Evolutionary conservation across 2,329 filamentous ascomycete species (phyloP).

Genomic region (Neonectria faginata): DNA sequence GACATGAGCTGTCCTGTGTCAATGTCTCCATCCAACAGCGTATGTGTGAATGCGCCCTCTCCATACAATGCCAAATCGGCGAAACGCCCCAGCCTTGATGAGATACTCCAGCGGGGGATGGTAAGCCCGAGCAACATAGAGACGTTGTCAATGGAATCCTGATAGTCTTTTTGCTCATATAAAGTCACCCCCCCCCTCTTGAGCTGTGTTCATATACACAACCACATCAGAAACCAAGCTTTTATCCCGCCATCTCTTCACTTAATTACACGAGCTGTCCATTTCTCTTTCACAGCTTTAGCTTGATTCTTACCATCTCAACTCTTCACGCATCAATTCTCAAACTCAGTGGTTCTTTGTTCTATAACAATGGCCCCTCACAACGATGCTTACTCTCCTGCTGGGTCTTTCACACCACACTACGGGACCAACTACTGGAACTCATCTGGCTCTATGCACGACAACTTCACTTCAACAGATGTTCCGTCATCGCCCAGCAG

Average conservation of each 20-base stretch:
- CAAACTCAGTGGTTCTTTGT: background rate
- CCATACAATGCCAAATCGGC: constrained; percentile 17
- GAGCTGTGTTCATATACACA: constrained; percentile 6
- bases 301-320: background rate
- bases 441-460: constrained; percentile 46
- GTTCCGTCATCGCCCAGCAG: constrained; percentile 55
- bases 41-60: constrained; percentile 11
- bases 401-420: constrained; percentile 33
- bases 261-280: background rate
- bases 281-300: background rate
- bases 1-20: constrained; percentile 8
- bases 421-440: constrained; percentile 53
- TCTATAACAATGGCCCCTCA: constrained; percentile 38
- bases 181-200: constrained; percentile 6
- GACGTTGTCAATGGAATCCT: background rate
- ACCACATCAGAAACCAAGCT: constrained; percentile 14
- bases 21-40: constrained; percentile 17
- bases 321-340: background rate
- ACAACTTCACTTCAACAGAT: constrained; percentile 44
- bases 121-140: constrained; percentile 13
- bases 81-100: constrained; percentile 10
- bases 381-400: constrained; percentile 39
- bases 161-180: constrained; percentile 7
- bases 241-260: background rate
- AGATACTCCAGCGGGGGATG: constrained; percentile 1